Base-by-base conservation (phyloP, 352 stramenopile genomes). In the Globisporangium carolinianum region DNA sequence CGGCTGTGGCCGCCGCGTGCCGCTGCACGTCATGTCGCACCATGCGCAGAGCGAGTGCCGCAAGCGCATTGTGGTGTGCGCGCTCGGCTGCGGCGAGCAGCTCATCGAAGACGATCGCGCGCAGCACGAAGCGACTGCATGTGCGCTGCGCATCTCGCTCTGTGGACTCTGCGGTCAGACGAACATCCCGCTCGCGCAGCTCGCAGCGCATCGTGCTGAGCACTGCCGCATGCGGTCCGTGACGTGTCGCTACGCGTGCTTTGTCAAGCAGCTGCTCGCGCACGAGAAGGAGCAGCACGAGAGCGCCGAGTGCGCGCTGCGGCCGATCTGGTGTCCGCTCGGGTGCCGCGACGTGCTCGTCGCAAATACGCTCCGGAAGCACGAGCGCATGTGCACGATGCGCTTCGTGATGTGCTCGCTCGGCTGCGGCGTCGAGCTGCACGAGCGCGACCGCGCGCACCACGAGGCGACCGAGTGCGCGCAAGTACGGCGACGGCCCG, bases 161-260 rank as follows among this genome's bases (percentile, higher is more conserved):
- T 92, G 83, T 48, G 69, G 71, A 2, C 57, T 83, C 0, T 93
- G 83, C 51, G 79, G 79, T 0, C 63, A 78, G 53, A 65, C 55
- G 0, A 73, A 71, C 37, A 59, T 91, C 18, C 53, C 60, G 5
- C 54, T 76, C 17, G 38, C 53, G 0, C 6, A 73, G 15, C 60
- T 92, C 47, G 4, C 53, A 5, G n/a, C 55, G 1, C 83, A 91
- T 58, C 76, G 79, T 2, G 60, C 50, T 3, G 60, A 77, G 3
- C 43, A 78, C 36, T 90, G 83, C 55, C 68, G 58, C 43, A 90
- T 90, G 80, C 79, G 83, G 0, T 58, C 67, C 5, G 83, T 89
- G 39, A 57, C 50, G 10, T 90, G 83, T 53, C 68, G 64, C 18
- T 72, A 76, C 49, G 56, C 72, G 6, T 85, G 80, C 55, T 82